Base-by-base conservation (phyloP, 2,329 filamentous ascomycete genomes). In the Colletotrichum filicis region DNA sequence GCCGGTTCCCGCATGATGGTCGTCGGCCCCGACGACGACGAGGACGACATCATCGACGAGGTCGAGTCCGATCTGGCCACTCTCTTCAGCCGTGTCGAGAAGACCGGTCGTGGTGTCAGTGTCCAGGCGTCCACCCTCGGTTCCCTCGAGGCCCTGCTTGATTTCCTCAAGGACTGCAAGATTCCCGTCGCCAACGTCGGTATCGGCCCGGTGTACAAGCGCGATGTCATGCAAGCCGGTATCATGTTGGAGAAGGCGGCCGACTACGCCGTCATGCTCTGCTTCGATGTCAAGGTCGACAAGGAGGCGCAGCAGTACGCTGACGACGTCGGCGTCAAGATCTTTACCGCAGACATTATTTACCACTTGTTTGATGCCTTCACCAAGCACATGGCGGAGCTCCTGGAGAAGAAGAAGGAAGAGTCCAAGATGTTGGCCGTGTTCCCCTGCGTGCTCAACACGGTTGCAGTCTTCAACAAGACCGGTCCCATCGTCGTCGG, bases 251-350 rank as follows among this genome's bases (percentile, higher is more conserved):
- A 99, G 85, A 98, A 98, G 86, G 90, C 92, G 19, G 95, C 95
- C 76, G 95, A 99, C 81, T 97, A 92, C 78, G 97, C 97, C n/a
- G 94, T 98, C 81, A 99, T 99, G 97, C 92, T 99, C 63, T 98
- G 97, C 83, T 99, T 99, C 89, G 97, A 99, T 82, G 97, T 99
- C 85, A 98, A 98, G 87, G 94, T 99, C 19, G 97, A 99, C 85
- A 98, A 98, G 84, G 97, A 99, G 81, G 97, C 97, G 0, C 92
- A 93, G 76, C 89, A 90, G 11, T 97, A 98, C 79, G 97, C 97
- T 12, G 95, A 98, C 22, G 95, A 98, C 70, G 92, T 97, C 75
- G 95, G 95, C 64, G 94, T 99, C 85, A 98, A 97, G 88, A 94
- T 99, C 79, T 99, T 99, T 87, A 97, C 95, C 3, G 97, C 97